Base-by-base conservation (phyloP, 805 yeast species). In the Saccharomyces jurei region DNA sequence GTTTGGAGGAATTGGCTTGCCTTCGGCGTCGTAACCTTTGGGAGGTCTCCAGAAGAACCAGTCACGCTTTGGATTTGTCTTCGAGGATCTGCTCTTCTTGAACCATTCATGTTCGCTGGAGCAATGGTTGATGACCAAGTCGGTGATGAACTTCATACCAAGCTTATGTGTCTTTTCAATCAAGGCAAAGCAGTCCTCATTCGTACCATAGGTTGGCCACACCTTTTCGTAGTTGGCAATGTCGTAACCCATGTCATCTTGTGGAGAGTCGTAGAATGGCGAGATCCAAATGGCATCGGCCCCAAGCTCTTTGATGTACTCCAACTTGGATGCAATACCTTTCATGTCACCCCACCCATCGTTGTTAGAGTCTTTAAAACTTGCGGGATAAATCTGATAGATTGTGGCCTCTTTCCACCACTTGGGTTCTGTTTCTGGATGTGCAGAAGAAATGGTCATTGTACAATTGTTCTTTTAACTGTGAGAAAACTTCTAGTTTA, bases 241-340 rank as follows among this genome's bases (percentile, higher is more conserved):
- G 60, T 81, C 85, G 63, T 81, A 81, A 4, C 86, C 86, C 84
- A 81, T 81, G 64, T 81, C 85, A 50, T 75, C 78, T 62, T 78
- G 81, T 9, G 85, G 85, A 2, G 82, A 77, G 58, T 78, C 81
- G 67, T 74, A 80, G 71, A 78, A 77, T 27, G 85, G 86, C 27
- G 78, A 77, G 52, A 81, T 65, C 85, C 85, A 81, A 46, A 81
- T 69, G 14, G 77, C 75, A 54, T 79, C 82, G 14, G 73, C 72
- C 2, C 82, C 83, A 31, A 80, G 67, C 21, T 63, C 65, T 63
- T 78, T 74, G 66, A 81, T 64, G 65, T 81, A 79, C 66, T 78
- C 82, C 56, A 81, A 69, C 30, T 75, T 75, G 13, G 78, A 72
- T 55, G 76, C 70, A 56, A 81, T 77, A 25, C 86, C 86, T 28